phyloP scores from a whole-genome alignment of 768 basidiomycete species.

The Chlorophyllum brunneum region DNA sequence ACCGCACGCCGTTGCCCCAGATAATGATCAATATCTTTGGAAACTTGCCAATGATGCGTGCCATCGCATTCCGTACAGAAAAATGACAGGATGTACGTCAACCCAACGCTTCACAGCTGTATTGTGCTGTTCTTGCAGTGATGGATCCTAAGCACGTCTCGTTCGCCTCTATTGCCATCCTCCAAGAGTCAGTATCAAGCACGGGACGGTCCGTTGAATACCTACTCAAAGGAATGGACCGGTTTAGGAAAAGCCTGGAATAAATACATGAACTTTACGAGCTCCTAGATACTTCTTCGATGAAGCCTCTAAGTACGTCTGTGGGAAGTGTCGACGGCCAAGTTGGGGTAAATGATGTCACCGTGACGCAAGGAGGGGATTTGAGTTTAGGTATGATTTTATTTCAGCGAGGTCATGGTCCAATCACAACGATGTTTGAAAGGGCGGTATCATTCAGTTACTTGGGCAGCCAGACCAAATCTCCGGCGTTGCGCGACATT shows the following conservation, averaged over 20 bases:
- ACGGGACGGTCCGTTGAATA: conserved; percentile 11
- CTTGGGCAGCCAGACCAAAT: conserved; percentile 24
- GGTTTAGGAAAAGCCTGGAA: not conserved
- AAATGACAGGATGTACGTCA: not conserved
- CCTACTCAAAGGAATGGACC: conserved; percentile 8
- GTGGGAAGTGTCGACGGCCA: too few relatives aligned
- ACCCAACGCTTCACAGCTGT: conserved; percentile 17
- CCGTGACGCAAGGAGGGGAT: not conserved
- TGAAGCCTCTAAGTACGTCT: too few relatives aligned
- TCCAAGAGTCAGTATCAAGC: conserved; percentile 19
- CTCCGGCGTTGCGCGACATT: conserved; percentile 25
- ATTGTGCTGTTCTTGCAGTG: conserved; percentile 18
- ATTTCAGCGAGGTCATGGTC: too few relatives aligned
- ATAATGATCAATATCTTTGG: not conserved
- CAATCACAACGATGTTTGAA: not conserved
- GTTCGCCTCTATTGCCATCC: conserved; percentile 20
- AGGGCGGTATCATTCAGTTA: conserved; percentile 32
- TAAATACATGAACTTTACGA: not conserved
- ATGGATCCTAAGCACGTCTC: conserved; percentile 18
- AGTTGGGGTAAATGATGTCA: not conserved
- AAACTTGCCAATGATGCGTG: not conserved
- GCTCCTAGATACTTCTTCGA: too few relatives aligned
- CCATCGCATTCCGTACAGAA: not conserved
- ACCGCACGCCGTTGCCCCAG: too few relatives aligned
- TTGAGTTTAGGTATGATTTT: conserved; percentile 3